Evolutionary conservation across 2,329 filamentous ascomycete species (phyloP).

Genomic region (Penicillium olsonii): DNA sequence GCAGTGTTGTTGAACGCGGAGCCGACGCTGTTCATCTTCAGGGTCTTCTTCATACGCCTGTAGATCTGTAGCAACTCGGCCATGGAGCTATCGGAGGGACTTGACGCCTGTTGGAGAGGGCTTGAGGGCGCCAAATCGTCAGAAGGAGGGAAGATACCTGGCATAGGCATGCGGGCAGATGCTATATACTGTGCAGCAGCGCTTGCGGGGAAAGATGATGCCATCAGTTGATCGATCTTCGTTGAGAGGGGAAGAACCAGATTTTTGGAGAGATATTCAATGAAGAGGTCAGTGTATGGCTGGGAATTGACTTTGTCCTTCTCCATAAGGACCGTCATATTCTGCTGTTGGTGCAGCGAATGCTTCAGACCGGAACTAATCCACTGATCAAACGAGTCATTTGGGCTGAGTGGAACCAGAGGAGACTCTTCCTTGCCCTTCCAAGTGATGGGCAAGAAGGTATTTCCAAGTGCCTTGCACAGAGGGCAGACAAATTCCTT

Average conservation of each 20-base stretch:
- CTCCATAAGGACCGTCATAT: slow-evolving; percentile 45
- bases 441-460: slow-evolving; percentile 94
- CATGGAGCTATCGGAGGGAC: slow-evolving; percentile 36
- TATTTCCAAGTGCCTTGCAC: slow-evolving; percentile 94
- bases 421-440: slow-evolving; percentile 85
- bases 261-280: slow-evolving; percentile 52
- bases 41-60: slow-evolving; percentile 56
- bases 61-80: slow-evolving; percentile 58
- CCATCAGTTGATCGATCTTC: slow-evolving; percentile 38
- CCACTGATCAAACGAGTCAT: slow-evolving; percentile 67
- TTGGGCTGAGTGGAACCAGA: slow-evolving; percentile 67
- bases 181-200: slow-evolving; percentile 28
- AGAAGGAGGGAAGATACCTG: slow-evolving; percentile 39
- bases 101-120: slow-evolving; percentile 34
- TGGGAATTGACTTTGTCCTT: slow-evolving; percentile 35
- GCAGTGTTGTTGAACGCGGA: slow-evolving; percentile 49
- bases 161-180: slow-evolving; percentile 37
- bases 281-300: slow-evolving; percentile 51
- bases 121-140: slow-evolving; percentile 34
- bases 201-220: slow-evolving; percentile 29
- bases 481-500: slow-evolving; percentile 96
- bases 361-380: slow-evolving; percentile 61
- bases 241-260: slow-evolving; percentile 54
- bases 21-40: slow-evolving; percentile 53
- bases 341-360: slow-evolving; percentile 51